Conservation (phyloP, 345 rosid species). For the Eutrema japonicum region DNA sequence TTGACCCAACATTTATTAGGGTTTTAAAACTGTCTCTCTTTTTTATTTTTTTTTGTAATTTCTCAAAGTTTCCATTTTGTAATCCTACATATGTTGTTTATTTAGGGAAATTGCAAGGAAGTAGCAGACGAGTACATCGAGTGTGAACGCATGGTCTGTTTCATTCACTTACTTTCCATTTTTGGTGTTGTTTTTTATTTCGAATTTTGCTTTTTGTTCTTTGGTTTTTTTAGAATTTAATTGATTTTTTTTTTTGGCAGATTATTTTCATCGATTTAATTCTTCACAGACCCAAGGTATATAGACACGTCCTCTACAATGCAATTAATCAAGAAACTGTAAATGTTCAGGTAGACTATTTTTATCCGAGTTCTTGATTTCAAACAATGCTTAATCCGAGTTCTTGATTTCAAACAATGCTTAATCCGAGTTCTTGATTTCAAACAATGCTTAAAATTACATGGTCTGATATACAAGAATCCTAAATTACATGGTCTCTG, state of each 20-base stretch:
- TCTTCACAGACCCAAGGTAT: constrained; percentile 78
- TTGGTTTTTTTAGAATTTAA: background rate
- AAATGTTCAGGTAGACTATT: constrained; percentile 55
- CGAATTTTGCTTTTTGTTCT: too few relatives aligned
- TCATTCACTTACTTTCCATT: constrained; percentile 24
- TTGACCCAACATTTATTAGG: constrained; percentile 3
- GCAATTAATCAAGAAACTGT: constrained; percentile 56
- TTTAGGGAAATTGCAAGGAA: constrained; percentile 69
- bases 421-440: too few relatives aligned
- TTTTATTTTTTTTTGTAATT: background rate
- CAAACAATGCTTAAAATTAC: background rate
- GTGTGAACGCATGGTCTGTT: constrained; percentile 79
- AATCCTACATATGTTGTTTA: constrained; percentile 23
- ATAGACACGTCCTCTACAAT: constrained; percentile 75
- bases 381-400: too few relatives aligned
- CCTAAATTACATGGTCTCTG: background rate
- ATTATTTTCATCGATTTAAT: constrained; percentile 85
- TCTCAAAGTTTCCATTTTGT: too few relatives aligned
- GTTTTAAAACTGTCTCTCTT: background rate
- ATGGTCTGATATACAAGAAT: background rate
- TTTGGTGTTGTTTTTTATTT: too few relatives aligned
- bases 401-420: too few relatives aligned
- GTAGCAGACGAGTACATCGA: constrained; percentile 81
- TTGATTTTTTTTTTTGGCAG: constrained; percentile 42
- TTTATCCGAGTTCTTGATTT: constrained; percentile 6